Evolutionary conservation across 2,329 filamentous ascomycete genomes (phyloP).

Genomic region (Cryphonectria carpinicola): DNA sequence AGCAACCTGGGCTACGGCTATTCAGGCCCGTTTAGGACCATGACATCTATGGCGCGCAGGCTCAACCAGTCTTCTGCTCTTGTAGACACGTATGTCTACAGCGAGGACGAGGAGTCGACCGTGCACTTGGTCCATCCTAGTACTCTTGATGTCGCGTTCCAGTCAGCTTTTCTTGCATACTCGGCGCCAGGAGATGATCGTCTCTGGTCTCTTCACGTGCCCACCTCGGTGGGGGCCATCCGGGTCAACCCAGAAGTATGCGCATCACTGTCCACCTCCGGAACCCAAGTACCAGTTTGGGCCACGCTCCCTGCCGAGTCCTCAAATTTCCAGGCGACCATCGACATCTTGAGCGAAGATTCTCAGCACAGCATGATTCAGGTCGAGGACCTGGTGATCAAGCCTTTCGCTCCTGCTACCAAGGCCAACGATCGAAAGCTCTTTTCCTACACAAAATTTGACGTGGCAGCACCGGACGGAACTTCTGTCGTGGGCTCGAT

Average conservation of each 20-base stretch:
- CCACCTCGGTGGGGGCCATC: neutral
- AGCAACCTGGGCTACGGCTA: slow-evolving; percentile 21
- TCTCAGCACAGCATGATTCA: slow-evolving; percentile 29
- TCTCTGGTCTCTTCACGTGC: slow-evolving; percentile 35
- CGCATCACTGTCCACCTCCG: neutral
- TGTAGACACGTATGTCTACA: neutral
- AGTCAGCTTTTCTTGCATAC: slow-evolving; percentile 40
- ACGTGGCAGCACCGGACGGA: slow-evolving; percentile 24
- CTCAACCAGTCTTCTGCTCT: slow-evolving; percentile 7
- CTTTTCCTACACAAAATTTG: slow-evolving; percentile 27
- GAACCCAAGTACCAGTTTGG: neutral
- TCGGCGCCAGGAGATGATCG: slow-evolving; percentile 40
- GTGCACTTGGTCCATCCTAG: slow-evolving; percentile 40
- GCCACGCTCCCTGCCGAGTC: neutral
- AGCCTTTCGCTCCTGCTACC: slow-evolving; percentile 25
- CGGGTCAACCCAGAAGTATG: neutral
- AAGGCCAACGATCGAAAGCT: slow-evolving; percentile 21
- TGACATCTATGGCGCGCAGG: neutral
- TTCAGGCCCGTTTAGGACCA: neutral
- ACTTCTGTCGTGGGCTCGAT: slow-evolving; percentile 4
- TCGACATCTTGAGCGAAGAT: slow-evolving; percentile 19
- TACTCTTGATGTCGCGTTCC: slow-evolving; percentile 42
- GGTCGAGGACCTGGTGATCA: slow-evolving; percentile 29
- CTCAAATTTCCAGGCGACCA: slow-evolving; percentile 13
- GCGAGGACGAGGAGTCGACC: neutral